Evolutionary conservation across 768 basidiomycete genomes (phyloP).

Genomic region (Boletus rex-veris): DNA sequence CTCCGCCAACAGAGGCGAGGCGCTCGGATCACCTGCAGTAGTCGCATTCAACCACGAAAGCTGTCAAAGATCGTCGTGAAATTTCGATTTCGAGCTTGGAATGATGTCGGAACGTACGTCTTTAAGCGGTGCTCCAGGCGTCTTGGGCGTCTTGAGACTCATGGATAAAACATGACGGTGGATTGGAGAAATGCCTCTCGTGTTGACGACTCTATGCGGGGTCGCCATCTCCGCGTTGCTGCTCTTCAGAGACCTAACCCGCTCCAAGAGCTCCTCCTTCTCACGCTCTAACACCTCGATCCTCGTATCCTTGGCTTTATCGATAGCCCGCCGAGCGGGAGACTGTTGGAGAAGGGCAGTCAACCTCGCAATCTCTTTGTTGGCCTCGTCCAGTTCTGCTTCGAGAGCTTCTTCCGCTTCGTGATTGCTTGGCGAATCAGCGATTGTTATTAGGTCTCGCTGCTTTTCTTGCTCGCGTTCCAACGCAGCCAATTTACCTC

Average conservation of each 20-base stretch:
- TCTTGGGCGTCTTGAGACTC: slow-evolving; percentile 67
- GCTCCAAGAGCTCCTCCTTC: slow-evolving; percentile 70
- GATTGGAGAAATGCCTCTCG: slow-evolving; percentile 69
- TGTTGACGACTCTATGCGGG: slow-evolving; percentile 53
- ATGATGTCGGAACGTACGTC: slow-evolving; percentile 50
- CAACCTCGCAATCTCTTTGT: slow-evolving; percentile 70
- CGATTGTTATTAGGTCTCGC: slow-evolving; percentile 22
- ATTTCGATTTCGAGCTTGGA: not conserved
- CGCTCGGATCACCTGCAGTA: slow-evolving; percentile 46
- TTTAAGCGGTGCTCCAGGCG: slow-evolving; percentile 73
- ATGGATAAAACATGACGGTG: slow-evolving; percentile 68
- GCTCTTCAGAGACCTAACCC: slow-evolving; percentile 56
- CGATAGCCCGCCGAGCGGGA: slow-evolving; percentile 73
- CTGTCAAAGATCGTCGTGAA: slow-evolving; percentile 34
- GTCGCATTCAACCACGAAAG: slow-evolving; percentile 73
- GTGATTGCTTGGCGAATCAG: slow-evolving; percentile 34
- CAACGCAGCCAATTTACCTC: slow-evolving; percentile 46
- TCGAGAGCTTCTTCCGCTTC: slow-evolving; percentile 66
- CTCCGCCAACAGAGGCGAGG: slow-evolving; percentile 65
- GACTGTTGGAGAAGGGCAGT: slow-evolving; percentile 66
- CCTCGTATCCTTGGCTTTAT: slow-evolving; percentile 69
- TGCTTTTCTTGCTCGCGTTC: slow-evolving; percentile 55
- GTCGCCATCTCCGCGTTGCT: slow-evolving; percentile 52
- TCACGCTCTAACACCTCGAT: slow-evolving; percentile 75
- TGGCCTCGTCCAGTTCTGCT: slow-evolving; percentile 70